phyloP scores from a whole-genome alignment of 1,139 yeast species.

The Arxiozyma heterogenica region DNA sequence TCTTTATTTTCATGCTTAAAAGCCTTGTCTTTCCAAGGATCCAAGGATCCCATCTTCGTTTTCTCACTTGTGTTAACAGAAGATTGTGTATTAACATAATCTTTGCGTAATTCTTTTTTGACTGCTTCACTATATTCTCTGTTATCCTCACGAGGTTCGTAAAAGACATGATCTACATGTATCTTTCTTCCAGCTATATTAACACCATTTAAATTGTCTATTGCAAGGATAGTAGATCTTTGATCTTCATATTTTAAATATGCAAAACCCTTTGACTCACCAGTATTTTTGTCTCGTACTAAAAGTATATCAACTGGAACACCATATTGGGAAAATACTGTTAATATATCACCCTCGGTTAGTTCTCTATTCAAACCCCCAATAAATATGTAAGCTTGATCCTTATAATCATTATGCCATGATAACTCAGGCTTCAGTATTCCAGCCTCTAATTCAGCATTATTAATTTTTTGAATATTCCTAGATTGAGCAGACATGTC shows the following conservation, averaged over 20 bases:
- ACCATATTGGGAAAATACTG: conserved; percentile 85
- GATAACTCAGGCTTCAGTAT: conserved; percentile 51
- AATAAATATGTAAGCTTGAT: conserved; percentile 56
- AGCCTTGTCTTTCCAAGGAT: not conserved
- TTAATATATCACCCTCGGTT: conserved; percentile 65
- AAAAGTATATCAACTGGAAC: conserved; percentile 71
- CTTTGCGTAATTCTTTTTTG: conserved; percentile 20
- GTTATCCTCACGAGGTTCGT: conserved; percentile 43
- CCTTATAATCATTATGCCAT: conserved; percentile 82
- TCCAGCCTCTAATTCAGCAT: conserved; percentile 56
- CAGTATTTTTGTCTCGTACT: conserved; percentile 59
- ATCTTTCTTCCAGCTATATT: conserved; percentile 49
- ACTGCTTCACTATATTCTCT: conserved; percentile 33
- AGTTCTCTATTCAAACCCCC: conserved; percentile 63
- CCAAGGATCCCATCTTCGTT: not conserved
- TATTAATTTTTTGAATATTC: conserved; percentile 53
- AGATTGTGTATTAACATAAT: conserved; percentile 5
- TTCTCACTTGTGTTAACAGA: not conserved
- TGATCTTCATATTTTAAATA: conserved; percentile 78
- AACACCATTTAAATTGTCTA: conserved; percentile 79
- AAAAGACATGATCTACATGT: conserved; percentile 71
- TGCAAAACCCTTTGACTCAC: conserved; percentile 68
- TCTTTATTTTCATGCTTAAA: not conserved
- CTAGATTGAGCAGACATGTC: conserved; percentile 11
- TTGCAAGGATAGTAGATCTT: conserved; percentile 72